Base-by-base conservation (phyloP, 2,329 filamentous ascomycete genomes). In the Colletotrichum kahawae region DNA sequence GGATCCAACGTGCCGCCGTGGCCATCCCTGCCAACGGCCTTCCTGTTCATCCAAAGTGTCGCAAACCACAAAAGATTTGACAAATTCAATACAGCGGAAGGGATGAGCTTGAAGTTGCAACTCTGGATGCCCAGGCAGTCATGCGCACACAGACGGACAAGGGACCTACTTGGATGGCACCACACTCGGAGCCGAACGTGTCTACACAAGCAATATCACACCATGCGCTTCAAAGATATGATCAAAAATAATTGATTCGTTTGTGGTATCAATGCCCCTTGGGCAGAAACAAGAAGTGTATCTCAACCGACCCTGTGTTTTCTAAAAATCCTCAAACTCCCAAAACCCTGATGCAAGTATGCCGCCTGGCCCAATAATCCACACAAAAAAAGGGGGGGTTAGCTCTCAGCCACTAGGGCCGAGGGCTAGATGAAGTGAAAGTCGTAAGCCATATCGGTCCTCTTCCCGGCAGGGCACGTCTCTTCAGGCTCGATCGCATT, bases 241-340 rank as follows among this genome's bases (percentile, higher is more conserved):
- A 60, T 66, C 63, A 66, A 66, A 65, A 60, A 34, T 21, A 21
- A 21, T 38, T 68, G 54, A 68, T 68, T 60, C 51, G 31, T 67
- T 67, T 60, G 54, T 68, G 66, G 66, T 68, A 68, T 68, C 66
- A 68, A 48, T 38, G 33, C 54, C 54, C 36, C 34, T 60, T 29
- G 66, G 66, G 66, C 66, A 27, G 36, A 57, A 68, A 38, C 54
- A 68, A 68, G 66, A 68, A 68, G 43, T 59, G 66, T 68, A 48
- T 38, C 66, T 60, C 54, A 56, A 54, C 48, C 48, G 33, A 56
- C 48, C 66, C 66, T 68, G 54, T 68, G 66, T 68, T 68, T 68
- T 68, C 66, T 68, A 48, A 27, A 66, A 60, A 31, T 51, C 65
- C 66, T 68, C 54, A 59, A 68, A 68, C 66, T 68, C 66, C 66